phyloP scores from a whole-genome alignment of 169 alveolate species.

The Perkinsus chesapeaki region DNA sequence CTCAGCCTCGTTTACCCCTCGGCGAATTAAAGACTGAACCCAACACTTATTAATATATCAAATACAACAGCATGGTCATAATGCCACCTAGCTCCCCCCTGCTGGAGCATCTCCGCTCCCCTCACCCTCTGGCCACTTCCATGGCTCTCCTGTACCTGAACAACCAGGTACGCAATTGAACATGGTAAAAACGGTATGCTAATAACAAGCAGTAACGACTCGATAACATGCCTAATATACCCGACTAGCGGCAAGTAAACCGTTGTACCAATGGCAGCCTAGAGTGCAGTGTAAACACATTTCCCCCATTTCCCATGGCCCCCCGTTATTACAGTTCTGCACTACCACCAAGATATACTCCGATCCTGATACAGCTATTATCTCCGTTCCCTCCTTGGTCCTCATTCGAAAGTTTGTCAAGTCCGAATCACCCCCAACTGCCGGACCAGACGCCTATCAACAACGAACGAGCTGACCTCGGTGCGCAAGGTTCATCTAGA shows the following conservation, averaged over 20 bases:
- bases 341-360: conserved; percentile 29
- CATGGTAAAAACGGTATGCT: background rate
- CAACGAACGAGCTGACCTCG: too few relatives aligned
- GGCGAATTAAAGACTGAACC: too few relatives aligned
- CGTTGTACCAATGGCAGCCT: too few relatives aligned
- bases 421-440: background rate
- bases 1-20: too few relatives aligned
- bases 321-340: conserved; percentile 25
- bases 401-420: conserved; percentile 25
- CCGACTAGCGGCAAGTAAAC: too few relatives aligned
- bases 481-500: too few relatives aligned
- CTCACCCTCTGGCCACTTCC: background rate
- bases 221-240: too few relatives aligned
- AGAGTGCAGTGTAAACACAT: too few relatives aligned
- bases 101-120: background rate
- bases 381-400: conserved; percentile 33
- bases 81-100: background rate
- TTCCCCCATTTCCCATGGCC: background rate
- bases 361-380: conserved; percentile 23
- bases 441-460: too few relatives aligned
- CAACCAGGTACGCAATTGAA: too few relatives aligned
- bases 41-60: too few relatives aligned
- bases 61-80: too few relatives aligned
- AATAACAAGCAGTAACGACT: background rate
- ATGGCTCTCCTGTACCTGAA: background rate